Evolutionary conservation across 768 basidiomycete species (phyloP), one percentile per base, ranked within the genome.

Genomic region (Boletus coccyginus): DNA sequence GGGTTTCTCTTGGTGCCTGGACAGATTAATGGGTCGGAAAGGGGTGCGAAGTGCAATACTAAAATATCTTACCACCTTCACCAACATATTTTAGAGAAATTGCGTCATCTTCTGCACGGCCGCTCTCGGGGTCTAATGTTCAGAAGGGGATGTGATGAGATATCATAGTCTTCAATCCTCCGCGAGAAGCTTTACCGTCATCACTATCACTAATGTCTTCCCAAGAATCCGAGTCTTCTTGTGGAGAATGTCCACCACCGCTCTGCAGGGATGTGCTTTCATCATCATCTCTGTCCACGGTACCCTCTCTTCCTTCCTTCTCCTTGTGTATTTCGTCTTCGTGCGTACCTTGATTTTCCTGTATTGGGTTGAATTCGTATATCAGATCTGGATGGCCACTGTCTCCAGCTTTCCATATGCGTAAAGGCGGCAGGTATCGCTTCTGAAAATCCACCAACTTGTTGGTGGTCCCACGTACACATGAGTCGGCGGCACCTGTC

Each of bases 201-300:
- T 35, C 51, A 5, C 43, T 27, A 27, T 17, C 33, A 27, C 47
- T n/a, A 35, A 8, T 14, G 8, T 48, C 51, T 27, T 36, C 45
- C 51, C 33, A 52, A 27, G 51, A 52, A 49, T 27, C 51, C 12
- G 51, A 49, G n/a, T 29, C 44, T n/a, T 52, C 42, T n/a, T 40
- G 24, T 21, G 42, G 31, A 51, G 50, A 33, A 17, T n/a, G 31
- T 6, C 31, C 24, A 29, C 24, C 13, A 48, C 35, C 51, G n/a
- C 33, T 36, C n/a, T 14, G 51, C 3, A 33, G 33, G 8, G 12
- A 13, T 29, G 24, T 48, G n/a, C 33, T 35, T 24, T 13, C 32
- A 13, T 46, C 40, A 11, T 24, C 40, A 5, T 51, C n/a, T 8
- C 16, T n/a, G 16, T n/a, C 7, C 14, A 24, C 10, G 19, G 14